Base-by-base conservation (phyloP, 192 early-diverging fungal species). In the Haplosporangium gracile region DNA sequence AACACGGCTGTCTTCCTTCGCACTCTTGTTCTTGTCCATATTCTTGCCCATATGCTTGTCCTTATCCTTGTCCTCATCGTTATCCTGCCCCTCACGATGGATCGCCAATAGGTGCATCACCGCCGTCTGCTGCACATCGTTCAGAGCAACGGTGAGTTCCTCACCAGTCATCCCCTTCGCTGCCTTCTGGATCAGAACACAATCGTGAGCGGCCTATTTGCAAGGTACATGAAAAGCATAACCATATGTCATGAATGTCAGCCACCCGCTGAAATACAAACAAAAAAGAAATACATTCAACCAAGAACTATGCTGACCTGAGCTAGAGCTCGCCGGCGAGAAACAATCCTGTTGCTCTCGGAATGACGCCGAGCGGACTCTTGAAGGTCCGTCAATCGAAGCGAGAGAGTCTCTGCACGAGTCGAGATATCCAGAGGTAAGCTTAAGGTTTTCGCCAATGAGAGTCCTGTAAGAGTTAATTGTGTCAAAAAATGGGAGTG, bases 381-480 rank as follows among this genome's bases (percentile, higher is more conserved):
- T 57, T 87, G 80, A n/a, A 92, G 76, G 24, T 83, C 26, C 2
- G 22, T 32, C n/a, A 89, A 72, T 29, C 68, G 74, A 26, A 74
- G 16, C 1, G 92, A 89, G 7, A 93, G 68, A 16, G 75, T 71
- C 22, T 84, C 74, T 51, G 88, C 89, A 24, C 87, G 79, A 40
- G 65, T 24, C 15, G 87, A 75, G 32, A 90, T 78, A 0, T 88
- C 72, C 0, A 80, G 39, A 2, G 82, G 78, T 4, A 91, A 69
- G 10, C 85, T 82, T 13, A 90, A 45, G 1, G 85, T 76, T 40
- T 88, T 78, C 20, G 91, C 92, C 53, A 91, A 81, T n/a, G 82
- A 79, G 36, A 91, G 47, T 1, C 92, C 91, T 92, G 70, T 11
- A 53, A 43, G 34, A 22, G 20, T 20, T 39, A 43, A 36, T 2